Conservation (phyloP, 75 land plant species). For the Pseudotsuga menziesii region DNA sequence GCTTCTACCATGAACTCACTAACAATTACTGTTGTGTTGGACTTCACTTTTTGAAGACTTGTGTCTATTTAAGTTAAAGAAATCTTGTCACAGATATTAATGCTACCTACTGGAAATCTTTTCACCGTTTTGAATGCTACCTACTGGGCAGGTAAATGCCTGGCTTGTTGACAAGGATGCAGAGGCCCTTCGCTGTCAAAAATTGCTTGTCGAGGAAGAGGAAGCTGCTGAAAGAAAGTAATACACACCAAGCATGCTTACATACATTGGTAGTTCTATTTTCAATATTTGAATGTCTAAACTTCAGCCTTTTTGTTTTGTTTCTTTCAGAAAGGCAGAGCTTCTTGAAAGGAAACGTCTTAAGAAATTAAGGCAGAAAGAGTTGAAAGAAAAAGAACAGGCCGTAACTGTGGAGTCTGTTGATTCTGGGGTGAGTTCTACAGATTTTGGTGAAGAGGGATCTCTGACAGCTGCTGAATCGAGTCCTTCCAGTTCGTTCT, state of each 20-base stretch:
- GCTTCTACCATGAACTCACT: neutral
- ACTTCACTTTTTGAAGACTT: neutral
- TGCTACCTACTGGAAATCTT: neutral
- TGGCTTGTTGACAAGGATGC: conserved; percentile 89
- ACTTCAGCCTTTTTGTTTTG: neutral
- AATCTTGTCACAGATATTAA: neutral
- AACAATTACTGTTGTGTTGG: neutral
- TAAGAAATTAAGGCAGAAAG: conserved; percentile 66
- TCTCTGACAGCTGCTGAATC: conserved; percentile 6
- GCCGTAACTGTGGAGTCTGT: conserved; percentile 1
- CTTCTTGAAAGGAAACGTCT: conserved; percentile 45
- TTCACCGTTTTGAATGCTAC: neutral
- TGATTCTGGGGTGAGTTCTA: neutral
- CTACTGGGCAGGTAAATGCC: conserved; percentile 64
- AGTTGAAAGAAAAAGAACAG: conserved; percentile 38
- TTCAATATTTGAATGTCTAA: neutral
- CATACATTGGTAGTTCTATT: neutral
- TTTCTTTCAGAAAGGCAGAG: conserved; percentile 39
- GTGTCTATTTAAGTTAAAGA: neutral
- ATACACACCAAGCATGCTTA: neutral
- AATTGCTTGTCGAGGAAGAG: conserved; percentile 87
- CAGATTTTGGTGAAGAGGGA: neutral
- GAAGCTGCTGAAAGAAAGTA: conserved; percentile 90
- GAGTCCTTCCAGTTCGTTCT: conserved; percentile 9
- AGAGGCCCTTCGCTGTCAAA: conserved; percentile 80